Base-by-base conservation (phyloP, 805 yeast species). In the Debaryomyces hansenii region DNA sequence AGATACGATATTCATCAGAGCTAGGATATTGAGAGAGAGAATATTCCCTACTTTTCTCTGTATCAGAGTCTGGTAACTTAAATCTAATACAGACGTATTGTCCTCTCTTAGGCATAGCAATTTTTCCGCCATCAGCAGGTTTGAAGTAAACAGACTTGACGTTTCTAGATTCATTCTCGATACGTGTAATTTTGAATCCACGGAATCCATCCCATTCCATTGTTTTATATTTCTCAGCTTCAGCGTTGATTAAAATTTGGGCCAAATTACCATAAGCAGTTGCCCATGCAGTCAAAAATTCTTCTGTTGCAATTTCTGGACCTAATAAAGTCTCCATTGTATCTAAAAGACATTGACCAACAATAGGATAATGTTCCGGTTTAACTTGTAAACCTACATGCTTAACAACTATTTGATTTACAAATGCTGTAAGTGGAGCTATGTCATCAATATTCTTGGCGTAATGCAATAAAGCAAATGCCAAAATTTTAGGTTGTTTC, bases 281-380 rank as follows among this genome's bases (percentile, higher is more conserved):
- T 20, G 72, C 68, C 88, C 90, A 85, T 9, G 89, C 88, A 20
- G 67, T 73, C 38, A 83, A 53, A 44, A 85, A 78, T 36, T 74
- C 81, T 3, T 70, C 74, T 15, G 81, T 80, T n/a, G 87, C 87
- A n/a, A 70, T 74, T 20, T 64, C 68, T 37, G 67, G 74, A 4
- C 87, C 88, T 31, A 85, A 65, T 35, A 81, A 72, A 45, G 75
- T 74, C 35, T 63, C 59, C 62, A 86, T 72, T 11, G 89, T 80
- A 21, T 66, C 66, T 28, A 85, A 58, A n/a, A 86, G 63, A 49
- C 75, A 72, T 27, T 62, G 58, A 24, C 90, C 91, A 28, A 85
- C 90, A 52, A 81, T 71, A 18, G 82, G 80, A 55, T 85, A 85
- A 47, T 84, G 89, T 46, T 80, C 85, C 3, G 90, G 79, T 50